Evolutionary conservation across 1,139 yeast species (phyloP).

Genomic region (Yamadazyma songkhlaensis): DNA sequence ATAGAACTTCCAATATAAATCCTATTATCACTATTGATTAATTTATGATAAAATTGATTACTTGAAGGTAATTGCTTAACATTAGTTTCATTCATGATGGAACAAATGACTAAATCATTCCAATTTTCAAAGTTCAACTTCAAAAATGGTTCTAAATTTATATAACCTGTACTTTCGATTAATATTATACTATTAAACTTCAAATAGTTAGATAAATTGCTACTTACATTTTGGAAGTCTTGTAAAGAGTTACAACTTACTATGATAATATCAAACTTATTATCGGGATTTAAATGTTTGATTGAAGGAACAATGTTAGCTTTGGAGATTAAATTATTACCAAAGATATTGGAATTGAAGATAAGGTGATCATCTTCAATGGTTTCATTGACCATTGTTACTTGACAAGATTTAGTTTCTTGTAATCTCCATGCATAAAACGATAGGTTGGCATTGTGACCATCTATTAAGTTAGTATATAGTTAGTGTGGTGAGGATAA

Average conservation of each 20-base stretch:
- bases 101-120: constrained; percentile 40
- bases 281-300: constrained; percentile 16
- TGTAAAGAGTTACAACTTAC: constrained; percentile 39
- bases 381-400: constrained; percentile 31
- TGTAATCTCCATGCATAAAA: constrained; percentile 51
- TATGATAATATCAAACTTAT: constrained; percentile 34
- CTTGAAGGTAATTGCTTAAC: constrained; percentile 36
- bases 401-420: constrained; percentile 31
- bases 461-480: constrained; percentile 25
- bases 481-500: no score
- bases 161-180: constrained; percentile 68
- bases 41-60: constrained; percentile 23
- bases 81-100: constrained; percentile 67
- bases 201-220: constrained; percentile 25
- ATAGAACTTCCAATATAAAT: constrained; percentile 39
- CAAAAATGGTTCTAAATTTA: constrained; percentile 69
- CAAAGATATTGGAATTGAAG: constrained; percentile 19
- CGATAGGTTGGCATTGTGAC: constrained; percentile 47
- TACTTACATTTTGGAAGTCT: constrained; percentile 35
- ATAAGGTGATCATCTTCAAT: constrained; percentile 14
- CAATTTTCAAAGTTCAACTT: constrained; percentile 28
- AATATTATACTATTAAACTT: constrained; percentile 46
- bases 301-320: constrained; percentile 22
- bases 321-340: constrained; percentile 17
- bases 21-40: constrained; percentile 33